Base-by-base conservation (phyloP, 2,329 filamentous ascomycete genomes). In the Xenoacremonium recifei region DNA sequence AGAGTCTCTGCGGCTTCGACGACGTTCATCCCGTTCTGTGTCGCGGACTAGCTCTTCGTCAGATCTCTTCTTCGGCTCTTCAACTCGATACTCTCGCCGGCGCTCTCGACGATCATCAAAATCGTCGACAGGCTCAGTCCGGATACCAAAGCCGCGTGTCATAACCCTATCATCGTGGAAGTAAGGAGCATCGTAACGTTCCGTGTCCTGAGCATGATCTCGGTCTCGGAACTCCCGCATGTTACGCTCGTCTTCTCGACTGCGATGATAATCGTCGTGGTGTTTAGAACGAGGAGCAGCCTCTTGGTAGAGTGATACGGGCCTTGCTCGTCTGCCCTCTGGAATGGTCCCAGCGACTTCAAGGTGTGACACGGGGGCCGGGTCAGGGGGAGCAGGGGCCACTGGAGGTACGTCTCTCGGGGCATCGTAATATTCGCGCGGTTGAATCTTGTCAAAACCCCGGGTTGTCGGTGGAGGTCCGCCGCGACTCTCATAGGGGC, bases 371-470 rank as follows among this genome's bases (percentile, higher is more conserved):
- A 48, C 21, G 6, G 50, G 29, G n/a, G 45, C 51, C 11, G 66
- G 54, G 18, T 69, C 62, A 4, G 68, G 65, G 5, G 67, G 60
- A 12, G 64, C 58, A 4, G 70, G 65, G n/a, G 63, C 70, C 19
- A 65, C 54, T 6, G 73, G 69, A 1, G 71, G 69, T 12, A 75
- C 64, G 5, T 66, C 59, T 7, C 61, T 52, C 30, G 74, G 65
- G 20, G 71, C 60, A 18, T 77, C 75, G 47, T 79, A 79, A 6
- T 48, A 54, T 23, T 66, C 35, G 43, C 76, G 69, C 51, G 78
- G 78, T n/a, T n/a, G n/a, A 49, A 87, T 78, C 64, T 80, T 86
- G 53, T 89, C 85, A 49, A 89, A 80, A 1, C 83, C 85, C 52
- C 84, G 73, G 3, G 81, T 87, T 5, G 82, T 79, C 4, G 84